Evolutionary conservation across 169 alveolate species (phyloP), one percentile per base, ranked within the genome.

Genomic region (Plasmodium ovale): DNA sequence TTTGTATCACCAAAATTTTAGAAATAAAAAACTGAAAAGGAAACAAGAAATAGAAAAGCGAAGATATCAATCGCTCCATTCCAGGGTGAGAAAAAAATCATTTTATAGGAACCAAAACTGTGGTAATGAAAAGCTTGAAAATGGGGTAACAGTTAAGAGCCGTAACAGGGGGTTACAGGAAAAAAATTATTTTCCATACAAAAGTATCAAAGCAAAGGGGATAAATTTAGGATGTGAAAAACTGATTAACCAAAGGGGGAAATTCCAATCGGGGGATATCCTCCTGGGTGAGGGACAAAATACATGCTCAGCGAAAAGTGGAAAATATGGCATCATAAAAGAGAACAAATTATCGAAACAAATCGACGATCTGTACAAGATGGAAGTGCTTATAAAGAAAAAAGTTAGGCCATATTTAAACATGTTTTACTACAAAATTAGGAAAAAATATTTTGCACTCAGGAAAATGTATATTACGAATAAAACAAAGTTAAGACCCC

Each of bases 401-500:
- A 85, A 42, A 7, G 65, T 85, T 29, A 85, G 58, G 69, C 91
- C 91, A 4, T 85, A 69, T 47, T 56, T 85, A 27, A 85, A 60
- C 10, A 85, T 68, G 37, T 69, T 85, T 31, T 69, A 85, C 33
- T 85, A 85, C 49, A 85, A 85, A 85, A 64, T 85, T 16, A 68
- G 71, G 53, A 85, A 70, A 49, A 85, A 85, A 62, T 85, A 69
- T 23, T 85, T 69, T 49, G 25, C 91, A 21, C 53, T 82, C 23
- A 35, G 53, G 49, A 85, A 85, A 69, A 65, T 19, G 25, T 82
- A 82, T 54, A 53, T 82, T n/a, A n/a, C 7, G 27, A 35, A 33
- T 27, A 44, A 58, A 19, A 33, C 1, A 37, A 67, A 65, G 16
- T 19, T 6, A 19, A 35, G 3, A 16, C 59, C 84, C 0, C 23